Base-by-base conservation (phyloP, 192 early-diverging fungal genomes). In the Coemansia sp. region DNA sequence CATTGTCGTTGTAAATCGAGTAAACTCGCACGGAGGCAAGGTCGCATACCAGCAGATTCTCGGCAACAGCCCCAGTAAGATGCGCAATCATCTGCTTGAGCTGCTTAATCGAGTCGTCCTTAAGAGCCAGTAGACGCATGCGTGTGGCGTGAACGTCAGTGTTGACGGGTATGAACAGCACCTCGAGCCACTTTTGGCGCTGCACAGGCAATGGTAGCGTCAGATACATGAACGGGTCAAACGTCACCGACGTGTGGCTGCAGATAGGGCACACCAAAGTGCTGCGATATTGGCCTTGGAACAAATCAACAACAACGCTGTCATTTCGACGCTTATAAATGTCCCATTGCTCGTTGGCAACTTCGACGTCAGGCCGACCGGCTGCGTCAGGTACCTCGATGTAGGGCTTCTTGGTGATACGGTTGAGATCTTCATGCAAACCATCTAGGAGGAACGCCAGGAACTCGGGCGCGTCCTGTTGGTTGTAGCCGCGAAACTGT, bases 401-500 rank as follows among this genome's bases (percentile, higher is more conserved):
- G 70, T 92, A 95, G 1, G 90, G 90, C 51, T 92, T 94, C 46
- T 89, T 85, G 46, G 78, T 46, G 38, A 95, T 91, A 13, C 92
- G 83, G 70, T 95, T 94, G 43, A 95, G 76, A 40, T 95, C 93
- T 66, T 95, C 93, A 67, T 95, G 93, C 48, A 95, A 69, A 0
- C 92, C 91, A 69, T 95, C 93, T 18, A 95, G 77, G 33, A 95
- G 73, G 42, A 88, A 94, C 14, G 84, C 86, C 40, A 94, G 73
- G 10, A 95, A 85, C 80, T 95, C 93, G 65, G 91, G 92, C 28
- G 92, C 91, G 72, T 95, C 91, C 63, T 92, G 91, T 69, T 94
- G 92, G 51, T 87, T 83, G 71, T 92, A 93, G 8, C 93, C 91
- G 65, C 77, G 76, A 59, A 83, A 85, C 73, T 81, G 76, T 20